Evolutionary conservation across 306 rosid genomes (phyloP).

Genomic region (Glycyrrhiza uralensis): DNA sequence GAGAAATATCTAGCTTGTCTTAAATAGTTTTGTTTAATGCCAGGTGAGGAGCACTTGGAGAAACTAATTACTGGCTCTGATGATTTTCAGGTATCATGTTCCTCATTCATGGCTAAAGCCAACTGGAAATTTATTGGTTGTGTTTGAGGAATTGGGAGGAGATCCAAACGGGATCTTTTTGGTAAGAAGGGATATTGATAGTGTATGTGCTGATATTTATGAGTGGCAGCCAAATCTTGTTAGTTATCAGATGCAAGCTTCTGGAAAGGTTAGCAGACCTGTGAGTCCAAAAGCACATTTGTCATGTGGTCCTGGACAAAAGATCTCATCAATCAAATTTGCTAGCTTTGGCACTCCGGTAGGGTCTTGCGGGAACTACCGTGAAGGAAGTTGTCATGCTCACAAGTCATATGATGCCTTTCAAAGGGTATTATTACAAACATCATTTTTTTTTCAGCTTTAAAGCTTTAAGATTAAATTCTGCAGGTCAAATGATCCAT

Average conservation of each 20-base stretch:
- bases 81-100: conserved; percentile 85
- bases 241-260: conserved; percentile 75
- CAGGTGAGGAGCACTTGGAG: not conserved
- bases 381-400: conserved; percentile 87
- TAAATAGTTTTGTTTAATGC: conserved; percentile 4
- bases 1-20: conserved; percentile 22
- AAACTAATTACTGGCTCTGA: conserved; percentile 1
- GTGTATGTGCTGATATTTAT: conserved; percentile 78
- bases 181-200: conserved; percentile 82
- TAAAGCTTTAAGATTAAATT: no score
- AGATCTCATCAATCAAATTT: conserved; percentile 79
- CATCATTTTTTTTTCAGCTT: no score
- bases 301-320: conserved; percentile 79
- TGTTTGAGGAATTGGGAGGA: conserved; percentile 89
- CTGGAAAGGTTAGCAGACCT: conserved; percentile 65
- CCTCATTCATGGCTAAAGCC: conserved; percentile 95
- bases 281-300: conserved; percentile 83
- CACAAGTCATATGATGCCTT: conserved; percentile 87
- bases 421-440: conserved; percentile 60
- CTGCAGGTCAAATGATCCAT: no score
- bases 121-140: conserved; percentile 79
- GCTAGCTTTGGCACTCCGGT: conserved; percentile 96
- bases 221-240: conserved; percentile 98
- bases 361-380: conserved; percentile 82
- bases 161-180: conserved; percentile 80